Conservation (phyloP, 768 basidiomycete genomes). For the Lactarius hengduanensis region DNA sequence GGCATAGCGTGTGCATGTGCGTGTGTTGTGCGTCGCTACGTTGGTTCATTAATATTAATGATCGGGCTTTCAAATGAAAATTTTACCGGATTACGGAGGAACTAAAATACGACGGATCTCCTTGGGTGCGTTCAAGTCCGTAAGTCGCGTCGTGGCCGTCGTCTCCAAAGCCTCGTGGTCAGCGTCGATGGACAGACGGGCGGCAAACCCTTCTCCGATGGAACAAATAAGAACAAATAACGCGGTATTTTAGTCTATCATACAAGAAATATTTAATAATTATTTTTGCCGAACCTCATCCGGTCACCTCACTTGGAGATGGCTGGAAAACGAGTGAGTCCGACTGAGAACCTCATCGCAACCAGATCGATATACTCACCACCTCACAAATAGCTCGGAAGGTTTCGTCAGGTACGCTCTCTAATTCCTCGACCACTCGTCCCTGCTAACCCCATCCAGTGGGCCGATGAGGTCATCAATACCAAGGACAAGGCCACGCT, state of each 20-base stretch:
- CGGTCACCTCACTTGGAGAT: neutral
- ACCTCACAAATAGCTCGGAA: slow-evolving; percentile 55
- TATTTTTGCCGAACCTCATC: neutral
- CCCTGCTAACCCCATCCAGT: slow-evolving; percentile 42
- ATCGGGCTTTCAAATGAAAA: slow-evolving; percentile 9
- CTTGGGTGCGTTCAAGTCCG: slow-evolving; percentile 3
- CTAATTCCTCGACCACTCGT: slow-evolving; percentile 7
- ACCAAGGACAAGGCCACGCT: slow-evolving; percentile 76
- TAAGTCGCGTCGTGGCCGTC: slow-evolving; percentile 11
- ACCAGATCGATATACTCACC: neutral
- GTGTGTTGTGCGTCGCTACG: slow-evolving; percentile 11
- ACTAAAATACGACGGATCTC: neutral
- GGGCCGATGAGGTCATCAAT: slow-evolving; percentile 88
- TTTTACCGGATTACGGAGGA: neutral
- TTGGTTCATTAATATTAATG: slow-evolving; percentile 15
- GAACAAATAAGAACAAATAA: slow-evolving; percentile 20
- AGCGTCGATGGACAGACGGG: neutral
- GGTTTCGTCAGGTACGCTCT: slow-evolving; percentile 64
- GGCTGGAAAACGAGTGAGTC: slow-evolving; percentile 24
- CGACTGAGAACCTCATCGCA: neutral
- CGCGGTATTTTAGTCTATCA: slow-evolving; percentile 3
- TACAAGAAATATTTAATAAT: neutral
- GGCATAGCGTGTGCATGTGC: slow-evolving; percentile 40
- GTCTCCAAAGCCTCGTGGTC: slow-evolving; percentile 6
- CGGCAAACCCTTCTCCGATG: neutral